These are phyloP conservation scores for Sordariomycetes sp. DNA, from an alignment of 2,329 filamentous ascomycete species.

Conservation along the genomic window DNA sequence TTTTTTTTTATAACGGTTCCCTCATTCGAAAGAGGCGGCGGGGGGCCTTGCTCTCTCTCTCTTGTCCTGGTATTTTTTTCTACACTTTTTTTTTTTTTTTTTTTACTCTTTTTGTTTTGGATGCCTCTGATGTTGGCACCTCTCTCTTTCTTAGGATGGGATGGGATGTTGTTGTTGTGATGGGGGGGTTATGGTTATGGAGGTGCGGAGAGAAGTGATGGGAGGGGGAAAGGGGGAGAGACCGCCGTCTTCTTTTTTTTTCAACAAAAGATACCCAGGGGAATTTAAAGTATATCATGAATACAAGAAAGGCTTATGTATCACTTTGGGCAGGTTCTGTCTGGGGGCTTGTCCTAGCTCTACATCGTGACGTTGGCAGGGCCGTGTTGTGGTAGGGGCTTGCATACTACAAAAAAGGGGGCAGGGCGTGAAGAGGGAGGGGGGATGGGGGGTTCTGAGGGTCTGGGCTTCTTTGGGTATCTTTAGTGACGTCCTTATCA, in stretches of 20 bases:
- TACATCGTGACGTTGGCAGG: no score
- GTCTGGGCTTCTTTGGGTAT: no score
- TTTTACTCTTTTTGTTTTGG: neutral
- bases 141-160: neutral
- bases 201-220: neutral
- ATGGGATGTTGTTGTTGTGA: neutral
- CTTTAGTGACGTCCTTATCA: no score
- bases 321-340: neutral
- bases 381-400: no score
- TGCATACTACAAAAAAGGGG: no score
- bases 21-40: neutral
- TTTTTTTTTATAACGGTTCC: constrained; percentile 1
- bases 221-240: neutral
- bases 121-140: no score
- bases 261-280: constrained; percentile 7
- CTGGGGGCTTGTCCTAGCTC: neutral
- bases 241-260: constrained; percentile 5
- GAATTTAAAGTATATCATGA: neutral
- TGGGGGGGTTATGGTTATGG: neutral
- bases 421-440: no score
- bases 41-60: no score
- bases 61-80: neutral
- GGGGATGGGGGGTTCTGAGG: no score
- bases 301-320: neutral
- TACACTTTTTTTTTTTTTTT: neutral